Conservation (phyloP, 2,329 filamentous ascomycete genomes). For the Chaetomium sp. region DNA sequence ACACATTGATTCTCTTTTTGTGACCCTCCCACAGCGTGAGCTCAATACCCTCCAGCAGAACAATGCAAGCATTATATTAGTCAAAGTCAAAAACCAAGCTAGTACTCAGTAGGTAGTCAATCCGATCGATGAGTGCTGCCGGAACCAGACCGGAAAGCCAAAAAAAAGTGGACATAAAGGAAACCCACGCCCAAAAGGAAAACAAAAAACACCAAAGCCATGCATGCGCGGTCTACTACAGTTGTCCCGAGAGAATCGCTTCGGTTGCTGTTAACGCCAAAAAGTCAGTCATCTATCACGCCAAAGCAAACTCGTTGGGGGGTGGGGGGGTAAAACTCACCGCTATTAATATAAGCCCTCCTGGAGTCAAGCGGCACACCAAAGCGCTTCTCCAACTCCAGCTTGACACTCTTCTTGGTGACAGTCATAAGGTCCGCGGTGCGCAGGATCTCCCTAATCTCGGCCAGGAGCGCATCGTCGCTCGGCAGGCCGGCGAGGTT, state of each 20-base stretch:
- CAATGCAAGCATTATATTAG: conserved; percentile 15
- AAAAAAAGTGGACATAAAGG: background rate
- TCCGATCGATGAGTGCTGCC: background rate
- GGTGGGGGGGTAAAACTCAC: conserved; percentile 56
- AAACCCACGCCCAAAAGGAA: conserved; percentile 5
- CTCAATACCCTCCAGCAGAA: background rate
- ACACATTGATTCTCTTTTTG: background rate
- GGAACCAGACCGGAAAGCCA: conserved; percentile 1
- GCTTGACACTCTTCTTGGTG: conserved; percentile 97
- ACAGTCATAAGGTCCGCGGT: conserved; percentile 96
- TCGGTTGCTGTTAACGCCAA: conserved; percentile 63
- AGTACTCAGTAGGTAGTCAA: background rate
- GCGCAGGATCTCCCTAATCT: conserved; percentile 90
- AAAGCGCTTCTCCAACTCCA: conserved; percentile 88
- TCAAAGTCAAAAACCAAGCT: conserved; percentile 2
- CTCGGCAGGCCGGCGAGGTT: conserved; percentile 76
- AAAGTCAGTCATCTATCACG: conserved; percentile 28
- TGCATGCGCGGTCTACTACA: conserved; percentile 49
- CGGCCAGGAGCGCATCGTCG: conserved; percentile 86
- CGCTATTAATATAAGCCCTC: conserved; percentile 90
- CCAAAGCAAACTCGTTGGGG: conserved; percentile 13
- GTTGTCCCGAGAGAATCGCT: conserved; percentile 74
- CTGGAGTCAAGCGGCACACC: conserved; percentile 82
- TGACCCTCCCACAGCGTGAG: background rate
- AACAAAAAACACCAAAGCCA: background rate